These are phyloP conservation scores for Thalassiosira mediterranea DNA, from an alignment of 352 stramenopile species.

Conservation along the genomic window DNA sequence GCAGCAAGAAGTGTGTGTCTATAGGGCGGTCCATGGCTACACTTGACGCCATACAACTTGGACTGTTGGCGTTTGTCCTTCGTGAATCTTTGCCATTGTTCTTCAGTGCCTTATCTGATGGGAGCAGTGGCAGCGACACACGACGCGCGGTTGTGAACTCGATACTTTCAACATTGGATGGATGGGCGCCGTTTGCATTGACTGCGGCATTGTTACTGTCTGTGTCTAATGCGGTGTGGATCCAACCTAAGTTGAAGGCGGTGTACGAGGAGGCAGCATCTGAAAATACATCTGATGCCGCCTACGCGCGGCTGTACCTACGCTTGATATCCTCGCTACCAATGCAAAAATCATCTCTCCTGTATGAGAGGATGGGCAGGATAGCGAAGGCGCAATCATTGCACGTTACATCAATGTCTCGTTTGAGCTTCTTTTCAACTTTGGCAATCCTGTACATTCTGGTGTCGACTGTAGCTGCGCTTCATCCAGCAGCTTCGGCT, in stretches of 20 bases:
- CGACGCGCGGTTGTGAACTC: conserved; percentile 16
- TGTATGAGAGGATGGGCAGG: conserved; percentile 22
- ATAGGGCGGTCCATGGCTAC: conserved; percentile 58
- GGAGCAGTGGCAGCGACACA: neutral
- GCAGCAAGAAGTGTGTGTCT: conserved; percentile 31
- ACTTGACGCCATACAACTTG: conserved; percentile 54
- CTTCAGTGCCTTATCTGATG: conserved; percentile 14
- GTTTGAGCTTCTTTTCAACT: conserved; percentile 62
- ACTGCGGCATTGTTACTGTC: conserved; percentile 51
- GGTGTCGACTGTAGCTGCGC: conserved; percentile 62
- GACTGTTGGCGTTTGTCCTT: conserved; percentile 50
- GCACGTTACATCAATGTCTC: conserved; percentile 42
- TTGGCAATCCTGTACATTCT: conserved; percentile 54
- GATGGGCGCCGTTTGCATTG: conserved; percentile 64
- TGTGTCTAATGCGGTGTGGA: conserved; percentile 41
- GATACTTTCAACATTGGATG: conserved; percentile 34
- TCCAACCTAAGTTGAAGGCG: conserved; percentile 35
- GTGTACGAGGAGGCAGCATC: conserved; percentile 36
- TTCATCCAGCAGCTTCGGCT: conserved; percentile 48
- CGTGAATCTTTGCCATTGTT: conserved; percentile 38
- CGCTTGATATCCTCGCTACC: conserved; percentile 57
- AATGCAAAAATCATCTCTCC: conserved; percentile 53
- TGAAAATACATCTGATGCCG: conserved; percentile 47
- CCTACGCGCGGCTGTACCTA: conserved; percentile 73
- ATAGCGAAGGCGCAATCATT: conserved; percentile 44